phyloP scores from a whole-genome alignment of 371 early-diverging fungal species.

The Mucor saturninus region DNA sequence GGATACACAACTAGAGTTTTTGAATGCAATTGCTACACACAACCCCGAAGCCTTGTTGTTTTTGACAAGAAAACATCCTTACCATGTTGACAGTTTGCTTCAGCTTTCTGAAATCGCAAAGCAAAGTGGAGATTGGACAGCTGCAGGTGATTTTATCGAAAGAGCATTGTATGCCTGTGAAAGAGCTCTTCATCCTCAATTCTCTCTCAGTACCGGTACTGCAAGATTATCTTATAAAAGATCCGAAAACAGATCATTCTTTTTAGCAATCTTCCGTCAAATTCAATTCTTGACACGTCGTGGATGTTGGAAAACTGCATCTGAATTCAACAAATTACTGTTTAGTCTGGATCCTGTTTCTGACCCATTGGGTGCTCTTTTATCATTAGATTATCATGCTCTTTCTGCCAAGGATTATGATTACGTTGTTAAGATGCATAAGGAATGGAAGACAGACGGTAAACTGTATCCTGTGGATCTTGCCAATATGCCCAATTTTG shows the following conservation, averaged over 20 bases:
- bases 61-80: constrained; percentile 78
- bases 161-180: constrained; percentile 85
- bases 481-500: constrained; percentile 73
- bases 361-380: constrained; percentile 79
- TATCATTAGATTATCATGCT: constrained; percentile 86
- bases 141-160: constrained; percentile 84
- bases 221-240: constrained; percentile 72
- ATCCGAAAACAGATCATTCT: constrained; percentile 82
- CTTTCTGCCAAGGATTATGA: constrained; percentile 76
- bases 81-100: constrained; percentile 83
- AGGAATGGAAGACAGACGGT: constrained; percentile 46
- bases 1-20: constrained; percentile 73
- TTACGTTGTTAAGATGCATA: constrained; percentile 64
- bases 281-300: constrained; percentile 81
- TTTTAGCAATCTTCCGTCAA: constrained; percentile 83
- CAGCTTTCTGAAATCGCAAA: constrained; percentile 86
- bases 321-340: constrained; percentile 86
- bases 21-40: constrained; percentile 72
- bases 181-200: constrained; percentile 80
- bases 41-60: constrained; percentile 76
- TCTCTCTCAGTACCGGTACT: constrained; percentile 72
- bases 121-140: constrained; percentile 77
- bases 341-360: constrained; percentile 74
- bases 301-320: constrained; percentile 93
- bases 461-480: constrained; percentile 39